Conservation (phyloP, 2,329 filamentous ascomycete genomes). For the Chaetomium globosum region DNA sequence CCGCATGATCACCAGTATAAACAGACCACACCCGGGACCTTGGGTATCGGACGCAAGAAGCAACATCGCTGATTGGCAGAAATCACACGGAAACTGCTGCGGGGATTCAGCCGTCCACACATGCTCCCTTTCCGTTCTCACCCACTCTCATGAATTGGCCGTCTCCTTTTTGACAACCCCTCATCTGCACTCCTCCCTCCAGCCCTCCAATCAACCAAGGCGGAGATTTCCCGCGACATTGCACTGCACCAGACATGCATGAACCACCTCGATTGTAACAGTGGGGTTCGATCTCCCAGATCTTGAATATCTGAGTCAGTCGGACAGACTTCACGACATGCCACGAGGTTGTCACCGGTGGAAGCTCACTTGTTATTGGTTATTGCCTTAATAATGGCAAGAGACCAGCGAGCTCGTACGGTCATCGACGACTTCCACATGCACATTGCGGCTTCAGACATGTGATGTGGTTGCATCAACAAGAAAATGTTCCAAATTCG, state of each 20-base stretch:
- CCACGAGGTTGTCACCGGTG: not conserved
- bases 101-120: not conserved
- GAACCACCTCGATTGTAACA: conserved; percentile 2
- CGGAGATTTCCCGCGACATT: not conserved
- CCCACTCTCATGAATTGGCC: not conserved
- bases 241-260: conserved; percentile 10
- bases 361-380: not conserved
- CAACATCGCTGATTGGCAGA: not conserved
- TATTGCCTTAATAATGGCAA: not conserved
- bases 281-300: not conserved
- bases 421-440: not conserved
- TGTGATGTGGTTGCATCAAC: not conserved
- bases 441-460: not conserved
- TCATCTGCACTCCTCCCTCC: not conserved
- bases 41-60: not conserved
- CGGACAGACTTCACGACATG: not conserved
- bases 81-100: not conserved
- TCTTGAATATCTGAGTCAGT: not conserved
- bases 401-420: not conserved
- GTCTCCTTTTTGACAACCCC: not conserved
- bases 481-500: not conserved
- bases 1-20: not conserved
- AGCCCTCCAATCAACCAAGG: not conserved
- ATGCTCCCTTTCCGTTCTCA: not conserved
- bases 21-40: not conserved